A percentile compares a stretch with the other conserved stretches of the same genome.
These are phyloP conservation scores for Phaseolus coccineus DNA, from an alignment of 331 rosid species.

Conservation along the genomic window DNA sequence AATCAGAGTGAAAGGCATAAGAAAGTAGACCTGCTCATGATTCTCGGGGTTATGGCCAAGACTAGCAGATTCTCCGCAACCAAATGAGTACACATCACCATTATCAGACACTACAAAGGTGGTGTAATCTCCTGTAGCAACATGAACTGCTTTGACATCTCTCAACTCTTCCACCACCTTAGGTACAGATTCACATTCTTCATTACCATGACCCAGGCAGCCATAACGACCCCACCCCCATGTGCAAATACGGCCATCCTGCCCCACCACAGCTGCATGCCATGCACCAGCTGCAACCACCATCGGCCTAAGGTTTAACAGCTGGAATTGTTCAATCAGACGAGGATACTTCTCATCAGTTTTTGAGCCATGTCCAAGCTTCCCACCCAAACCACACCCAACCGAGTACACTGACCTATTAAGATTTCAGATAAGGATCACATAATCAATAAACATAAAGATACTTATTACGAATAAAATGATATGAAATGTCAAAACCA, in stretches of 20 bases:
- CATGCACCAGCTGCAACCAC: slow-evolving; percentile 93
- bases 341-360: slow-evolving; percentile 83
- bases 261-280: slow-evolving; percentile 96
- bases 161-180: slow-evolving; percentile 80
- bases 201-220: slow-evolving; percentile 89
- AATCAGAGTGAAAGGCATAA: slow-evolving; percentile 19
- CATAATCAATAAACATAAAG: neutral
- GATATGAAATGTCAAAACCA: neutral
- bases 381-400: slow-evolving; percentile 95
- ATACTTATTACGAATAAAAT: neutral
- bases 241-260: slow-evolving; percentile 86
- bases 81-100: slow-evolving; percentile 87
- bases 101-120: slow-evolving; percentile 80
- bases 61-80: slow-evolving; percentile 85
- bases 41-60: slow-evolving; percentile 64
- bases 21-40: slow-evolving; percentile 65
- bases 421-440: slow-evolving; percentile 37
- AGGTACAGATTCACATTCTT: slow-evolving; percentile 77
- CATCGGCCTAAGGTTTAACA: slow-evolving; percentile 71
- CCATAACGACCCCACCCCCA: slow-evolving; percentile 99
- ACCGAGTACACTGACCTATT: slow-evolving; percentile 88
- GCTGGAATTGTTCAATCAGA: slow-evolving; percentile 72
- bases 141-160: slow-evolving; percentile 74
- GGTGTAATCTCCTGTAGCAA: slow-evolving; percentile 89
- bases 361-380: slow-evolving; percentile 82